Conservation (phyloP, 2,329 filamentous ascomycete genomes). For the Aspergillus vadensis region DNA sequence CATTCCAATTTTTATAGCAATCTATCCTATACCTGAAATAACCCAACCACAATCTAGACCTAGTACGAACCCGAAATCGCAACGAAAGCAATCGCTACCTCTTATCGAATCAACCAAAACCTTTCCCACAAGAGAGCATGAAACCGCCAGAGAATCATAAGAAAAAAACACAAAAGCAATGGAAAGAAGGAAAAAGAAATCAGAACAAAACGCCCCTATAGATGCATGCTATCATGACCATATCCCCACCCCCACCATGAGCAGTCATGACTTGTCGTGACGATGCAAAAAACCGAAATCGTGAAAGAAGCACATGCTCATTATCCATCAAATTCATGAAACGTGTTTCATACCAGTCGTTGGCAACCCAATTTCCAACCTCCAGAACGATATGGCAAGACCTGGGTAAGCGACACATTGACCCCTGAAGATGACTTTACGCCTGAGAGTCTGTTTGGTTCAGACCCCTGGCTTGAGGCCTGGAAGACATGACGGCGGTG, state of each 20-base stretch:
- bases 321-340: background rate
- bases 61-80: background rate
- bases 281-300: background rate
- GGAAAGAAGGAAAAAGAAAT: background rate
- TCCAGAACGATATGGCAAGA: too few species aligned
- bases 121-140: background rate
- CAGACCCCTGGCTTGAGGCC: background rate
- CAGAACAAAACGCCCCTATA: background rate
- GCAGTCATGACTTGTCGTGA: background rate
- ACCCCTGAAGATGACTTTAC: background rate
- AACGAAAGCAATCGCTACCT: background rate
- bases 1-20: background rate
- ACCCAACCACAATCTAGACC: background rate
- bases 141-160: background rate
- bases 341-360: background rate
- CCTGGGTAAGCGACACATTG: too few species aligned
- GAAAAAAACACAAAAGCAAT: background rate
- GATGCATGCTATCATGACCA: background rate
- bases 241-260: background rate
- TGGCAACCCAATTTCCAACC: too few species aligned
- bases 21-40: background rate
- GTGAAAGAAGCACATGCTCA: background rate
- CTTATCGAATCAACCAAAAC: too few species aligned
- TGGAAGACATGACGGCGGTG: background rate
- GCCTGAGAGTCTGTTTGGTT: background rate